phyloP scores from a whole-genome alignment of 1,284 basidiomycete species.

The Tetrapyrgos nigripes region DNA sequence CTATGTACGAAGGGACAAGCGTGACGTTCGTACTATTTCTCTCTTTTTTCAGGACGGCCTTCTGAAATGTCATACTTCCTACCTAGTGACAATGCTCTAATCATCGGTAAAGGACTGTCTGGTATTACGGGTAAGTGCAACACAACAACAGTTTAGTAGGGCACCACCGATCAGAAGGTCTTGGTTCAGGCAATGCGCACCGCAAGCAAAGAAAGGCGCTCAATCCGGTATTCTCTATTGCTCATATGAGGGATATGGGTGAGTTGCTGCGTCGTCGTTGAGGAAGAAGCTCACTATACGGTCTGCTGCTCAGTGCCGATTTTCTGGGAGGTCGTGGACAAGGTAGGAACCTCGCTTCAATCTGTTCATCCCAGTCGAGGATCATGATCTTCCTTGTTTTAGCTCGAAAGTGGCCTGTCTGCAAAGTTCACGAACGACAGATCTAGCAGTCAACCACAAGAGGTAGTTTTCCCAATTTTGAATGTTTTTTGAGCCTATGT shows the following conservation, averaged over 20 bases:
- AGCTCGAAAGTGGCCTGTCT: constrained; percentile 6
- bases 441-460: neutral
- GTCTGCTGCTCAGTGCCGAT: constrained; percentile 1
- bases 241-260: constrained; percentile 13
- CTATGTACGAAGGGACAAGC: neutral
- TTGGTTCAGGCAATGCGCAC: constrained; percentile 8
- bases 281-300: neutral
- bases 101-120: constrained; percentile 5
- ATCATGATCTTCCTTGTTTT: neutral
- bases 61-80: neutral
- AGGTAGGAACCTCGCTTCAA: neutral
- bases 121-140: neutral
- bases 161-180: neutral
- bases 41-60: neutral
- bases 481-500: neutral
- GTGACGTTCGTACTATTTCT: neutral
- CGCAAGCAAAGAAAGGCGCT: constrained; percentile 17
- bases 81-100: neutral
- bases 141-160: neutral
- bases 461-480: neutral
- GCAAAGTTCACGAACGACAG: neutral
- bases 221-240: constrained; percentile 16
- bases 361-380: too few species aligned
- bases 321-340: constrained; percentile 12
- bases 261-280: neutral